Conservation (phyloP, 352 stramenopile species). For the Phytophthora macrochlamydospora region DNA sequence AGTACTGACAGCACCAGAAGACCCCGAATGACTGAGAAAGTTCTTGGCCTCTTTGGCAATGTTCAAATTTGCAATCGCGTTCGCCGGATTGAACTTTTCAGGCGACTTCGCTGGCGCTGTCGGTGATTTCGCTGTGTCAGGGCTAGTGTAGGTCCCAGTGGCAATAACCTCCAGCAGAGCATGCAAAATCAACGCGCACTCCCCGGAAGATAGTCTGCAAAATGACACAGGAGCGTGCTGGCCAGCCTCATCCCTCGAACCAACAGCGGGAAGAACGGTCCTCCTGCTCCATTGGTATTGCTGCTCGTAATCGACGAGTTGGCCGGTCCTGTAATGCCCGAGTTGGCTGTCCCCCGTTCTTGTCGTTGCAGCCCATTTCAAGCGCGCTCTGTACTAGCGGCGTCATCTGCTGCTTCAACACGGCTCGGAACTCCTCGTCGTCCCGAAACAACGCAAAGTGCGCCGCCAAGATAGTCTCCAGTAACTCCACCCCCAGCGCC, state of each 20-base stretch:
- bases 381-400: slow-evolving; percentile 74
- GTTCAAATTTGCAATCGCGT: slow-evolving; percentile 40
- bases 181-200: slow-evolving; percentile 70
- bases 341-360: slow-evolving; percentile 37
- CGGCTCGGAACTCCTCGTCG: slow-evolving; percentile 74
- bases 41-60: slow-evolving; percentile 60
- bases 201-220: slow-evolving; percentile 67
- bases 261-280: slow-evolving; percentile 79
- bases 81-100: slow-evolving; percentile 43
- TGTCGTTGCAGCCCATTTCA: slow-evolving; percentile 68
- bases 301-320: slow-evolving; percentile 44
- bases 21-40: slow-evolving; percentile 59
- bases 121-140: slow-evolving; percentile 56
- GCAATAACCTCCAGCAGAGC: slow-evolving; percentile 80
- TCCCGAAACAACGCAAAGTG: slow-evolving; percentile 70
- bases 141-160: slow-evolving; percentile 69
- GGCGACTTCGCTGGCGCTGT: slow-evolving; percentile 54
- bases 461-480: slow-evolving; percentile 75
- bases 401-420: slow-evolving; percentile 85
- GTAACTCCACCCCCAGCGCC: slow-evolving; percentile 75
- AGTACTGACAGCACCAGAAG: slow-evolving; percentile 23
- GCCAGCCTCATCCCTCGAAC: slow-evolving; percentile 85
- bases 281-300: slow-evolving; percentile 28
- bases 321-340: slow-evolving; percentile 34
- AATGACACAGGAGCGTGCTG: slow-evolving; percentile 77